phyloP scores from a whole-genome alignment of 1,284 basidiomycete genomes.

The Tremellales sp. region DNA sequence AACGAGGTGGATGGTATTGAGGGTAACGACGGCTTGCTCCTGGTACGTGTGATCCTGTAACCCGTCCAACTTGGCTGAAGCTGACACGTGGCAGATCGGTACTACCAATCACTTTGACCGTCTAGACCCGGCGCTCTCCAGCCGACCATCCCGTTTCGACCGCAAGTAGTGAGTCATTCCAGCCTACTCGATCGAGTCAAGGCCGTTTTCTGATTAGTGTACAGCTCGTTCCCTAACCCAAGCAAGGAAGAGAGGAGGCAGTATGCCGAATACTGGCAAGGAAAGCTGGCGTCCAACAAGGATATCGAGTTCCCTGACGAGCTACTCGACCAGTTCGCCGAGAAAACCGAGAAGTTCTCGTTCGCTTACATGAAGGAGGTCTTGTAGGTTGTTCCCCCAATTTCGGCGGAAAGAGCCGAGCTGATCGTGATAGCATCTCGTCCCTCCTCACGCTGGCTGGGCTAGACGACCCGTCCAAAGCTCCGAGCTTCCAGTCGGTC shows the following conservation, averaged over 20 bases:
- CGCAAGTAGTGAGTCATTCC: slow-evolving; percentile 65
- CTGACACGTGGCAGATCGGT: slow-evolving; percentile 54
- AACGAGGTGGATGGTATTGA: slow-evolving; percentile 62
- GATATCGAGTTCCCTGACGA: slow-evolving; percentile 62
- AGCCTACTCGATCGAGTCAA: neutral
- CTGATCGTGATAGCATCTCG: slow-evolving; percentile 21
- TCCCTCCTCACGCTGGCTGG: slow-evolving; percentile 29
- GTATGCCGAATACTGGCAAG: slow-evolving; percentile 71
- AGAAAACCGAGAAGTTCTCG: slow-evolving; percentile 62
- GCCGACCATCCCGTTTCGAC: slow-evolving; percentile 74
- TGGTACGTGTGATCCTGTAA: slow-evolving; percentile 39
- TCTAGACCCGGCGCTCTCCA: slow-evolving; percentile 68
- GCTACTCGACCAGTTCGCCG: slow-evolving; percentile 59
- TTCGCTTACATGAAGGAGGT: slow-evolving; percentile 80
- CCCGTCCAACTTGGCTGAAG: neutral
- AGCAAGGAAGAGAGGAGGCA: slow-evolving; percentile 58
- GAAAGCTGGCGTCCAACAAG: slow-evolving; percentile 61
- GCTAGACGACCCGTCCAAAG: slow-evolving; percentile 11
- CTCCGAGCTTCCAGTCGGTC: slow-evolving; percentile 52
- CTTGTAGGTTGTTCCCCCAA: slow-evolving; percentile 57
- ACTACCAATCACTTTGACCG: slow-evolving; percentile 78
- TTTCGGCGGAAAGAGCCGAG: neutral
- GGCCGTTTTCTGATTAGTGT: neutral
- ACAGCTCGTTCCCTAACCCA: slow-evolving; percentile 56
- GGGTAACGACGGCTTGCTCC: slow-evolving; percentile 68